A percentile compares a stretch with the other conserved stretches of the same genome.
phyloP scores from a whole-genome alignment of 2,329 filamentous ascomycete species.

The Myotisia sp. region DNA sequence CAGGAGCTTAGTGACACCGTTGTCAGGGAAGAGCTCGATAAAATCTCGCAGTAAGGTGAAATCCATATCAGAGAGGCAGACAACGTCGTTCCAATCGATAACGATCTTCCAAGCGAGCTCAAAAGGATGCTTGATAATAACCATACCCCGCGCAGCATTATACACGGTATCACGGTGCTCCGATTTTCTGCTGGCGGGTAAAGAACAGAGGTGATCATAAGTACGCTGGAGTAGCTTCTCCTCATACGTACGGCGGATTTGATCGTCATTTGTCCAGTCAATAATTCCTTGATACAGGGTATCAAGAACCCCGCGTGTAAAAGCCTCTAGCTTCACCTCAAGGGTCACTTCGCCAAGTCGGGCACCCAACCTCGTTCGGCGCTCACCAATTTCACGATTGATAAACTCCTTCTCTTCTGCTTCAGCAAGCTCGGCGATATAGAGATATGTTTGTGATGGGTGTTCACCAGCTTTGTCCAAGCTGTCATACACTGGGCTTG shows the following conservation, averaged over 20 bases:
- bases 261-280: constrained; percentile 81
- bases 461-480: constrained; percentile 73
- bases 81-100: constrained; percentile 74
- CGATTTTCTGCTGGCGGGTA: constrained; percentile 53
- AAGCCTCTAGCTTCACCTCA: constrained; percentile 78
- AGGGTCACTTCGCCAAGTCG: constrained; percentile 67
- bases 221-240: constrained; percentile 75
- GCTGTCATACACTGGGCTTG: constrained; percentile 62
- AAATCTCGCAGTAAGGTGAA: constrained; percentile 65
- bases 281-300: constrained; percentile 68
- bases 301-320: constrained; percentile 61
- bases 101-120: constrained; percentile 81
- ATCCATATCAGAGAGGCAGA: constrained; percentile 63
- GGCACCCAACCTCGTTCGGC: constrained; percentile 74
- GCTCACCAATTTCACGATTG: constrained; percentile 77
- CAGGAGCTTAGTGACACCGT: constrained; percentile 67
- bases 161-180: constrained; percentile 58
- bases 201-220: constrained; percentile 60
- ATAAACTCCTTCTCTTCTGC: constrained; percentile 76
- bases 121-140: constrained; percentile 86
- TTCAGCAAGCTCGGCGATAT: constrained; percentile 70
- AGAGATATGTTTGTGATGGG: constrained; percentile 66
- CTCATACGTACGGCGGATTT: constrained; percentile 68
- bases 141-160: constrained; percentile 76
- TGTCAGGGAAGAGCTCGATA: constrained; percentile 67